Conservation (phyloP, 257 asterid species). For the Thymus quinquecostatus region DNA sequence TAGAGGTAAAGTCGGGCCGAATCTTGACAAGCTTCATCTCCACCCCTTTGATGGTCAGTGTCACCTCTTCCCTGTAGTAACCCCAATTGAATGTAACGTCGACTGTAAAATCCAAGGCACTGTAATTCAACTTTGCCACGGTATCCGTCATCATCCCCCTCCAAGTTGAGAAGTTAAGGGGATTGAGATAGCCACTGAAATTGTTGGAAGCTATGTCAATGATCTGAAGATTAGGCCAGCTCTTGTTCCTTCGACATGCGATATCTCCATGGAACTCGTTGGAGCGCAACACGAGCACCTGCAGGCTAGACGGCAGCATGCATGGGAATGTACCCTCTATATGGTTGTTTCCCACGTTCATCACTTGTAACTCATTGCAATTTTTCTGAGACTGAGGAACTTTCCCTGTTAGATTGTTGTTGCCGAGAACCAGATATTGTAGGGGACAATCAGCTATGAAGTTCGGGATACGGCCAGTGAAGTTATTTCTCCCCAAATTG, state of each 20-base stretch:
- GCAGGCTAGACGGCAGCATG: neutral
- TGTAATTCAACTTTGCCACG: neutral
- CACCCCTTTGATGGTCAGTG: slow-evolving; percentile 39
- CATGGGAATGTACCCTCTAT: neutral
- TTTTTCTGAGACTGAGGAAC: too few relatives aligned
- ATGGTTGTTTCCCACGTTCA: neutral
- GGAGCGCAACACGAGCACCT: neutral
- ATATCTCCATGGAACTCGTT: neutral
- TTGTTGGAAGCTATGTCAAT: too few relatives aligned
- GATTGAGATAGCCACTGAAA: neutral
- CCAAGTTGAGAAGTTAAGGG: neutral
- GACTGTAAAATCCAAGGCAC: neutral
- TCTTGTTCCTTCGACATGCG: neutral
- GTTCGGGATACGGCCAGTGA: too few relatives aligned
- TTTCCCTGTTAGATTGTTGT: too few relatives aligned
- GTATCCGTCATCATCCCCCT: neutral
- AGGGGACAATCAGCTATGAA: too few relatives aligned
- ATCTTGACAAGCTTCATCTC: slow-evolving; percentile 33
- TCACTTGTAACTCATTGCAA: too few relatives aligned
- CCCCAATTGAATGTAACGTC: neutral
- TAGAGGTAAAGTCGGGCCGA: slow-evolving; percentile 32
- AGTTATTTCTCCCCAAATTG: too few relatives aligned
- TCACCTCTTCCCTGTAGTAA: slow-evolving; percentile 4
- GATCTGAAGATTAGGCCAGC: neutral
- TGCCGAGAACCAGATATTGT: too few relatives aligned